Base-by-base conservation (phyloP, 164 flowering plant genomes). In the Berberis vulgaris region DNA sequence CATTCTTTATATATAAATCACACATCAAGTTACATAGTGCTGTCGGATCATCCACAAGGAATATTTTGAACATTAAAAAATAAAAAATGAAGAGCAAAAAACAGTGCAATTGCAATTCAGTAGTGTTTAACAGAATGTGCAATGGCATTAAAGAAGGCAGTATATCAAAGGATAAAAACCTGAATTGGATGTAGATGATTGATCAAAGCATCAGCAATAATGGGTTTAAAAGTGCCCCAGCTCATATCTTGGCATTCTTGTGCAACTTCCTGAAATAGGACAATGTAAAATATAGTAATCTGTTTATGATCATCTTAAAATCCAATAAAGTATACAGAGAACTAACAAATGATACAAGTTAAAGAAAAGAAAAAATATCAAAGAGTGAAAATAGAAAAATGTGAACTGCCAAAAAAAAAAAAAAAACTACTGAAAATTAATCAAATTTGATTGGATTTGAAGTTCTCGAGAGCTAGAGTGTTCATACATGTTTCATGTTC, bases 171-270 rank as follows among this genome's bases (percentile, higher is more conserved):
- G 43, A 10, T 40, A 3, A 55, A 55, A 62, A 88, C 98, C 96
- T 94, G 98, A 72, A 94, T 86, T 61, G 98, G 98, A 66, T 79
- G 79, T 65, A 94, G 77, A 82, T 94, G 98, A 65, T 80, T 82
- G 65, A 94, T 72, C 79, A 90, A 75, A 58, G 96, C 87, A 75
- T 90, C 95, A 7, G 91, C 64, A 53, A 94, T 80, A 53, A 80
- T 73, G 64, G 76, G 7, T 71, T 88, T 94, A 74, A 88, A 94
- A 38, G 83, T 67, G 43, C 99, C 99, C 97, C 96, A 91, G 65
- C 71, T 94, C 96, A 94, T 83, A 67, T 75, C 80, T 71, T 73
- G 77, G 74, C 97, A 90, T 74, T 87, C 98, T 61, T 70, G 68
- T 43, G 81, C 74, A 71, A 90, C 86, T 77, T 90, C 95, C 96